Percentiles rank a stretch among this genome's conserved stretches.
Evolutionary conservation across 2,329 filamentous ascomycete genomes (phyloP).

Genomic region (Magnaporthiopsis rhizophila): DNA sequence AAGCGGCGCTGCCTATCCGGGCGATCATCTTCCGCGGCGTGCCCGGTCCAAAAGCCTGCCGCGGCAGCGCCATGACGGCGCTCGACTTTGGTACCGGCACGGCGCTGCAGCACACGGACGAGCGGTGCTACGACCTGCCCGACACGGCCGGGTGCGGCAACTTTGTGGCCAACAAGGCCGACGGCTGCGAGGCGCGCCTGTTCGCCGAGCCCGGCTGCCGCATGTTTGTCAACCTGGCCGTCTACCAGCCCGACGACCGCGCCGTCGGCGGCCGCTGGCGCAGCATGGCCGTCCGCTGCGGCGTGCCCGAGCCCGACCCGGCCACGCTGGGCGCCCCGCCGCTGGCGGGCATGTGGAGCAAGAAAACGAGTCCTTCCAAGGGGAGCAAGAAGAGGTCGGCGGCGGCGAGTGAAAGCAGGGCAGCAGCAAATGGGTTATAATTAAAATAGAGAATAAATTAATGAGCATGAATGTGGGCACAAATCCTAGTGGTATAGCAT

Average conservation of each 20-base stretch:
- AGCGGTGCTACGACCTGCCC: slow-evolving; percentile 27
- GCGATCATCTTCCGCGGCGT: slow-evolving; percentile 33
- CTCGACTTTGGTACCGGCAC: slow-evolving; percentile 18
- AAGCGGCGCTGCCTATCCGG: slow-evolving; percentile 36
- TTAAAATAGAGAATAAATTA: no score
- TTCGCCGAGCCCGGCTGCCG: slow-evolving; percentile 26
- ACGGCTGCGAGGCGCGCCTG: slow-evolving; percentile 28
- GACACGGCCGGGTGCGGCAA: slow-evolving; percentile 24
- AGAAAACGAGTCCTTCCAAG: slow-evolving; percentile 10
- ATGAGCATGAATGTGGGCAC: no score
- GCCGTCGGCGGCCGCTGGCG: slow-evolving; percentile 26
- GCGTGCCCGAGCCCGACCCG: slow-evolving; percentile 18
- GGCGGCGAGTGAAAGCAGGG: background rate
- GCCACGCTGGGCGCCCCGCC: slow-evolving; percentile 18
- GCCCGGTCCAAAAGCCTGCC: slow-evolving; percentile 27
- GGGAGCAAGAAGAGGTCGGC: slow-evolving; percentile 3
- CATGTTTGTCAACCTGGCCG: slow-evolving; percentile 26
- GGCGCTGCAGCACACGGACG: slow-evolving; percentile 16
- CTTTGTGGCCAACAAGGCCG: slow-evolving; percentile 27
- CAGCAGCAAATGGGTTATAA: no score
- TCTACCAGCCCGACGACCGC: slow-evolving; percentile 26
- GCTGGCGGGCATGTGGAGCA: slow-evolving; percentile 15
- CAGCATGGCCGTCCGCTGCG: slow-evolving; percentile 27
- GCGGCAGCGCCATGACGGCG: slow-evolving; percentile 20
- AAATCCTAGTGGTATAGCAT: no score